These are phyloP conservation scores for Saccharomyces pastorianus DNA, from an alignment of 1,139 yeast species.

Conservation along the genomic window DNA sequence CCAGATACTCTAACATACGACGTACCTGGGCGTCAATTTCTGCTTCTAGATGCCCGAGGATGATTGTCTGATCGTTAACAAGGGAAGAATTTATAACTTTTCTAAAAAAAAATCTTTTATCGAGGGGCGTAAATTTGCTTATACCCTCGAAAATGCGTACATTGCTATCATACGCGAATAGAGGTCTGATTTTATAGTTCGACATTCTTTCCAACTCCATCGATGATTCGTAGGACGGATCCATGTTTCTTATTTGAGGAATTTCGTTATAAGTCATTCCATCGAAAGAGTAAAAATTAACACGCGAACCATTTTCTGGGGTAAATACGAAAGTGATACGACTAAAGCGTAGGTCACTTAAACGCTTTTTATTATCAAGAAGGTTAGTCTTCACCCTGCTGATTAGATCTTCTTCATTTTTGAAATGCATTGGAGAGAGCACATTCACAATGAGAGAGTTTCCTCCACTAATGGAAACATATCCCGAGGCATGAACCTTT, in stretches of 20 bases:
- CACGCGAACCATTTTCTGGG: conserved; percentile 70
- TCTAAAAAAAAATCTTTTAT: conserved; percentile 87
- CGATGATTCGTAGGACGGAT: conserved; percentile 95
- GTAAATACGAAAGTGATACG: conserved; percentile 85
- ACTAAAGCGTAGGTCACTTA: conserved; percentile 62
- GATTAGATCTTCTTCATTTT: conserved; percentile 58
- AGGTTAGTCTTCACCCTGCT: conserved; percentile 53
- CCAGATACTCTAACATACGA: conserved; percentile 86
- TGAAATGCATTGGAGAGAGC: conserved; percentile 60
- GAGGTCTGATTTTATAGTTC: conserved; percentile 85
- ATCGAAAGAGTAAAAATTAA: conserved; percentile 86
- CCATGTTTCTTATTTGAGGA: conserved; percentile 87
- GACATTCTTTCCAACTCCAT: conserved; percentile 85
- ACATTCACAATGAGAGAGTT: conserved; percentile 32
- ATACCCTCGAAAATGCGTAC: conserved; percentile 92
- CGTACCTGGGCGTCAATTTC: conserved; percentile 94
- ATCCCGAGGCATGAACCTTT: background rate
- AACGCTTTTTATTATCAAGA: conserved; percentile 59
- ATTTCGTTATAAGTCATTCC: conserved; percentile 75
- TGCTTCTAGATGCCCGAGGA: conserved; percentile 84
- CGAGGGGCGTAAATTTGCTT: conserved; percentile 85
- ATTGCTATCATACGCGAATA: conserved; percentile 89
- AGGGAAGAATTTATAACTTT: conserved; percentile 93
- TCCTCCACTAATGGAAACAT: background rate
- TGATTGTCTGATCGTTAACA: conserved; percentile 79